Conservation (phyloP, 495 filamentous ascomycete species). For the Hypoxylon cercidicola region DNA sequence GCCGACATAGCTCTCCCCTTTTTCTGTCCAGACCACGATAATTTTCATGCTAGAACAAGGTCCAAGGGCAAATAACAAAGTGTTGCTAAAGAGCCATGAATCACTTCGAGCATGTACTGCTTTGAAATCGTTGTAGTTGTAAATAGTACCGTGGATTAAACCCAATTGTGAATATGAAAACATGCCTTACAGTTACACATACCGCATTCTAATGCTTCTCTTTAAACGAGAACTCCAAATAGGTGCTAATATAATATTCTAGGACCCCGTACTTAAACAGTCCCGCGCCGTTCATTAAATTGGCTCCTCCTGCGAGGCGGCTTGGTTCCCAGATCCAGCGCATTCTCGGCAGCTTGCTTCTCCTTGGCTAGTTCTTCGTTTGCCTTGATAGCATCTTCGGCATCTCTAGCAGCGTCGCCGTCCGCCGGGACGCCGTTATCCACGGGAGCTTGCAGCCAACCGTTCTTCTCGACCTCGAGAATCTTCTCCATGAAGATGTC, state of each 20-base stretch:
- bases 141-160: no score
- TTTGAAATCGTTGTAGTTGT: no score
- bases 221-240: no score
- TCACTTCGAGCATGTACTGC: no score
- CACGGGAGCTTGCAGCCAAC: conserved; percentile 49
- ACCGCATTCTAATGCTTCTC: no score
- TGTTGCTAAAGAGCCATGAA: no score
- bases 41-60: no score
- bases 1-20: no score
- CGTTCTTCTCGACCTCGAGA: conserved; percentile 46
- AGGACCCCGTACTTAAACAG: background rate
- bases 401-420: conserved; percentile 44
- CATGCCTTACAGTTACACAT: no score
- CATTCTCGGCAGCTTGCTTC: conserved; percentile 15
- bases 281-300: conserved; percentile 4
- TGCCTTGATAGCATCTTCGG: conserved; percentile 40
- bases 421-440: conserved; percentile 48
- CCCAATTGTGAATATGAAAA: no score
- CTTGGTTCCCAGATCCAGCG: conserved; percentile 8
- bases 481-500: conserved; percentile 56
- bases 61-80: no score
- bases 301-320: background rate
- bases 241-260: background rate
- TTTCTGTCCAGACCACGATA: no score
- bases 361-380: conserved; percentile 26